Evolutionary conservation across 768 basidiomycete species (phyloP).

Genomic region (Boletellus emodensis): DNA sequence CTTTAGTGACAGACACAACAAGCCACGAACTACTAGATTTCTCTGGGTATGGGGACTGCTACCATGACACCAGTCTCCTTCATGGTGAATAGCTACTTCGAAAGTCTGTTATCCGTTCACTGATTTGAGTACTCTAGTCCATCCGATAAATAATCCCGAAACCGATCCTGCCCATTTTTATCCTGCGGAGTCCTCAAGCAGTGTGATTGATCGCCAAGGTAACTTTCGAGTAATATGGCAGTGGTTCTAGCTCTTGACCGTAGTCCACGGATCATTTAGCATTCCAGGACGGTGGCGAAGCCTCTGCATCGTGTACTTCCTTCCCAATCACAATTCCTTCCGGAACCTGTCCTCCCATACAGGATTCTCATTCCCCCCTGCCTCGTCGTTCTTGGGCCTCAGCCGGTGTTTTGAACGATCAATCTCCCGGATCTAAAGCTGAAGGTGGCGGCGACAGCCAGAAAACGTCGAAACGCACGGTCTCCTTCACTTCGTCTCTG

Average conservation of each 20-base stretch:
- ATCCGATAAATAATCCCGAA: neutral
- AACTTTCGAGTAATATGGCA: neutral
- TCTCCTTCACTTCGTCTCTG: neutral
- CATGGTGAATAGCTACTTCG: neutral
- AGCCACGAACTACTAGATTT: neutral
- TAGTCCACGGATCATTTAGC: neutral
- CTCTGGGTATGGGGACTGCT: neutral
- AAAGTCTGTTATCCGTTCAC: neutral
- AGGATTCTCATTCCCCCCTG: neutral
- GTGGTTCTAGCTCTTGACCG: neutral
- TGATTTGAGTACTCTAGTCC: neutral
- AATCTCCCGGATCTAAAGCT: neutral
- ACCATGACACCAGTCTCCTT: neutral
- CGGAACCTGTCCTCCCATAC: neutral
- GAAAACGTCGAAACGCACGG: neutral
- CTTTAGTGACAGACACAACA: neutral
- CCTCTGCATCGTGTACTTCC: neutral
- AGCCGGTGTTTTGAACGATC: neutral
- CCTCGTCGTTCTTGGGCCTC: neutral
- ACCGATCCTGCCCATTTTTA: neutral
- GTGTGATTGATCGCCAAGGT: neutral
- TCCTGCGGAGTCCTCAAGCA: neutral
- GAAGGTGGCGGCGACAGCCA: too few species aligned
- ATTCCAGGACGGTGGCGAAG: neutral
- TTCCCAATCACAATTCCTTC: neutral